Conservation (phyloP, 202 grass and related monocot genomes). For the Eragrostis tef region DNA sequence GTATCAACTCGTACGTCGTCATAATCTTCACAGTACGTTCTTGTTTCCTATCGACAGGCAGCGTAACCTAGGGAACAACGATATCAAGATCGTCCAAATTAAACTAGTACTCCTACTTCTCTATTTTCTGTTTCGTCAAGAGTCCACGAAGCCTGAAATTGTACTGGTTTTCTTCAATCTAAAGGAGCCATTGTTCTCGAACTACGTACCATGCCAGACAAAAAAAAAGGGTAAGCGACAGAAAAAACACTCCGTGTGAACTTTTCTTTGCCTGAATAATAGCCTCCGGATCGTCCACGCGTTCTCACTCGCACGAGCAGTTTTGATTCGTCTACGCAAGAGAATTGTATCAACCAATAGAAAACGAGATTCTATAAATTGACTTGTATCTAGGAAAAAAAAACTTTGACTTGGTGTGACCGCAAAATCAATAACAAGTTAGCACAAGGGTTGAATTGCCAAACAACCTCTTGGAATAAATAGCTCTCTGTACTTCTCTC, state of each 20-base stretch:
- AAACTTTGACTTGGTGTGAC: neutral
- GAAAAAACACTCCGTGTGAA: neutral
- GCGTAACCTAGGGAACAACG: too few species aligned
- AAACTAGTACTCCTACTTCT: too few species aligned
- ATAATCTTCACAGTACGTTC: too few species aligned
- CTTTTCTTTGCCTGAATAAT: neutral
- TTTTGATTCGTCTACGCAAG: neutral
- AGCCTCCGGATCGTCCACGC: neutral
- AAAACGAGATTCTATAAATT: neutral
- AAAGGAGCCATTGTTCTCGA: neutral
- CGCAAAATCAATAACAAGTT: neutral
- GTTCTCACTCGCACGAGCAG: conserved; percentile 5
- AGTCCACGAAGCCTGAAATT: too few species aligned
- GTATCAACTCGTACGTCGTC: too few species aligned
- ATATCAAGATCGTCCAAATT: too few species aligned
- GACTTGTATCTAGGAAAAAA: neutral
- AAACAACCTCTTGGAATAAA: neutral
- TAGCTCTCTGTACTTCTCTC: neutral
- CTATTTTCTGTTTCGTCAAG: too few species aligned
- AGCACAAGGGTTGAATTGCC: neutral
- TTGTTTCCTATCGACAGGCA: too few species aligned
- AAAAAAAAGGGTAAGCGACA: neutral
- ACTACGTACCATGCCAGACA: neutral
- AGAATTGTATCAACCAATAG: too few species aligned
- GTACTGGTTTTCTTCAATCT: neutral